phyloP scores from a whole-genome alignment of 202 grass and related monocot species.

The Schoenoplectus tabernaemontani region DNA sequence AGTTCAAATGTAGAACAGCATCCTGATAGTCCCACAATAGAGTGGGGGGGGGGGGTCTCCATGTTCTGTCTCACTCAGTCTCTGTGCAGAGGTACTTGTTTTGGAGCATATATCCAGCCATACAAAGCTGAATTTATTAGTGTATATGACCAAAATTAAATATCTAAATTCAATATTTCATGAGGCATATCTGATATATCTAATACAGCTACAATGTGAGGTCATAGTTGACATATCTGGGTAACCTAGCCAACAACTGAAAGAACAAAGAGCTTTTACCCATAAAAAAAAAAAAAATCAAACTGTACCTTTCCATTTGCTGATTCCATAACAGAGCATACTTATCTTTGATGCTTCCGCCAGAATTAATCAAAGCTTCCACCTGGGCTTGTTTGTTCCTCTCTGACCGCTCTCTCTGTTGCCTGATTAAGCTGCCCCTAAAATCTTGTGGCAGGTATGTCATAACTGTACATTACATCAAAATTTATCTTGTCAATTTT shows the following conservation, averaged over 20 bases:
- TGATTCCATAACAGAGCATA: slow-evolving; percentile 88
- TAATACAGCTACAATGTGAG: not conserved
- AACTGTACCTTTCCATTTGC: slow-evolving; percentile 97
- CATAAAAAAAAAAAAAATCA: not conserved
- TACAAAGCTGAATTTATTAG: not conserved
- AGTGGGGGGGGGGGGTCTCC: no score
- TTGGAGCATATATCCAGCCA: not conserved
- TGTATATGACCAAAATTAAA: not conserved
- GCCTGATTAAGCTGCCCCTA: slow-evolving; percentile 75
- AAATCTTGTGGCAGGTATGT: slow-evolving; percentile 99
- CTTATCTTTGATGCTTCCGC: slow-evolving; percentile 67
- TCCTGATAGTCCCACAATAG: not conserved
- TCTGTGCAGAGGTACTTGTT: not conserved
- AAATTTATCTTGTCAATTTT: slow-evolving; percentile 25
- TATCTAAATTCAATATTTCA: not conserved
- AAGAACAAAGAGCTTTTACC: not conserved
- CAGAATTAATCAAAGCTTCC: slow-evolving; percentile 69
- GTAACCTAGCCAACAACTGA: no score
- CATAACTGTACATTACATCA: slow-evolving; percentile 75
- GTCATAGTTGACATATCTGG: not conserved
- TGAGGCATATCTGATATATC: not conserved
- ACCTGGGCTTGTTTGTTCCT: slow-evolving; percentile 90
- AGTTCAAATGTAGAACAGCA: not conserved
- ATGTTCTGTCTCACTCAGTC: not conserved
- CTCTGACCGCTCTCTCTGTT: slow-evolving; percentile 89